These are phyloP conservation scores for Cladosporium sp. DNA, from an alignment of 2,329 filamentous ascomycete genomes.

Conservation along the genomic window DNA sequence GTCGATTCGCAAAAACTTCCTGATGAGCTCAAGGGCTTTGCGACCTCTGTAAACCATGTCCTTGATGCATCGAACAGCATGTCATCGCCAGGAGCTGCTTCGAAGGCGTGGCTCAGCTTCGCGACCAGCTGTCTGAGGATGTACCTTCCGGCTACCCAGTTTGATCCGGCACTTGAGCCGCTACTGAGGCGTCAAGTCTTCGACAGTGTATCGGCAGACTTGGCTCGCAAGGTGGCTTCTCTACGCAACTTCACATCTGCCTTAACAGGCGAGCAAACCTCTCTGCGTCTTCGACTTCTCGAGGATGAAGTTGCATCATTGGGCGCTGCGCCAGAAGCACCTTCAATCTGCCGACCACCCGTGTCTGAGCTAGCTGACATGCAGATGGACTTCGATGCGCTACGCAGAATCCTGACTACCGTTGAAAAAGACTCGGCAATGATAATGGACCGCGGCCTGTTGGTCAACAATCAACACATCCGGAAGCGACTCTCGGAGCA, in stretches of 20 bases:
- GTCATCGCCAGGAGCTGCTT: conserved; percentile 38
- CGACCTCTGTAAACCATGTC: neutral
- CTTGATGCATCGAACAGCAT: neutral
- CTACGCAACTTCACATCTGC: conserved; percentile 66
- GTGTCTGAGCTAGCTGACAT: conserved; percentile 68
- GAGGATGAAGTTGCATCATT: conserved; percentile 64
- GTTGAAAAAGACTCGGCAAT: conserved; percentile 12
- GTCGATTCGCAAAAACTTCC: neutral
- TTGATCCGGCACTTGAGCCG: conserved; percentile 71
- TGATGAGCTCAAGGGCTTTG: conserved; percentile 1
- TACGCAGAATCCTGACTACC: conserved; percentile 29
- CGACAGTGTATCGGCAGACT: conserved; percentile 55
- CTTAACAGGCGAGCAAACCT: conserved; percentile 70
- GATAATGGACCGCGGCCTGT: conserved; percentile 11
- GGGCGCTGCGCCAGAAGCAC: conserved; percentile 66
- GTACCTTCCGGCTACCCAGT: conserved; percentile 82
- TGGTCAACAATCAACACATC: conserved; percentile 56
- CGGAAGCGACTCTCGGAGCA: conserved; percentile 67
- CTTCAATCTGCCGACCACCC: conserved; percentile 71
- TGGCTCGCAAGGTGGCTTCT: conserved; percentile 61
- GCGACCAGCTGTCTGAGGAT: conserved; percentile 73
- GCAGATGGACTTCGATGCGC: conserved; percentile 71
- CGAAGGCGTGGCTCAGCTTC: conserved; percentile 72
- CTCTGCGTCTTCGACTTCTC: conserved; percentile 65
- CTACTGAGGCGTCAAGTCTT: conserved; percentile 66